These are phyloP conservation scores for Fusarium denticulatum DNA, from an alignment of 2,329 filamentous ascomycete species.

Conservation along the genomic window DNA sequence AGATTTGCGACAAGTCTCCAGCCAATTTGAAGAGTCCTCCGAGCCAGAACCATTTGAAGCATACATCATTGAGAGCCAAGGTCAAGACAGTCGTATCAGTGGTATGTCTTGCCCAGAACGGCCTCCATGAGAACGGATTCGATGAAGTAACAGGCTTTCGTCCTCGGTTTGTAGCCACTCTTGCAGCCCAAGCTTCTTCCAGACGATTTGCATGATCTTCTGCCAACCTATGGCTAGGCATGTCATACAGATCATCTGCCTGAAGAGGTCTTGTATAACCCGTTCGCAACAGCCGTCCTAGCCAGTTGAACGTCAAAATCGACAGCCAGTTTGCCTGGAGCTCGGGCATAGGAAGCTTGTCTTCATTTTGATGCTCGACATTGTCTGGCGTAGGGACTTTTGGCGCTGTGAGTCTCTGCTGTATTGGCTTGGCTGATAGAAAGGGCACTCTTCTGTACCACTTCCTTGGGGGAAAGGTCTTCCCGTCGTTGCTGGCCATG, in stretches of 20 bases:
- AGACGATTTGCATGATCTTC: conserved; percentile 23
- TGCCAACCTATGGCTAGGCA: conserved; percentile 15
- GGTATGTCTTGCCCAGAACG: conserved; percentile 42
- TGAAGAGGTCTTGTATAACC: conserved; percentile 27
- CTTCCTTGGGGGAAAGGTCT: conserved; percentile 43
- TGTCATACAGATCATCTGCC: conserved; percentile 16
- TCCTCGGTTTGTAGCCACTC: background rate
- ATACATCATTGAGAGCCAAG: conserved; percentile 45
- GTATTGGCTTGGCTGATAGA: conserved; percentile 35
- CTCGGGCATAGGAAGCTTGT: conserved; percentile 9
- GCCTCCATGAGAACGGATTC: conserved; percentile 10
- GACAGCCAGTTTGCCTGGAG: conserved; percentile 18
- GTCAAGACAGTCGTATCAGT: conserved; percentile 41
- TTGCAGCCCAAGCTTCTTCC: conserved; percentile 16
- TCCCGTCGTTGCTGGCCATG: conserved; percentile 40
- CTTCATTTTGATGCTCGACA: conserved; percentile 1
- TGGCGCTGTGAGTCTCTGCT: background rate
- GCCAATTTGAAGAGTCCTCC: conserved; percentile 42
- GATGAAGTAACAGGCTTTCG: background rate
- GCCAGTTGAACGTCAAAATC: conserved; percentile 18
- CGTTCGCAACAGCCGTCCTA: conserved; percentile 8
- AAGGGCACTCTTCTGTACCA: conserved; percentile 47
- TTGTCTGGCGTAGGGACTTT: conserved; percentile 1
- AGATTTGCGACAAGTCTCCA: conserved; percentile 37
- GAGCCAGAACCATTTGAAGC: conserved; percentile 45